Percentiles rank a stretch among this genome's conserved stretches.
These are phyloP conservation scores for Grosmannia penicillata DNA, from an alignment of 2,329 filamentous ascomycete genomes.

Conservation along the genomic window DNA sequence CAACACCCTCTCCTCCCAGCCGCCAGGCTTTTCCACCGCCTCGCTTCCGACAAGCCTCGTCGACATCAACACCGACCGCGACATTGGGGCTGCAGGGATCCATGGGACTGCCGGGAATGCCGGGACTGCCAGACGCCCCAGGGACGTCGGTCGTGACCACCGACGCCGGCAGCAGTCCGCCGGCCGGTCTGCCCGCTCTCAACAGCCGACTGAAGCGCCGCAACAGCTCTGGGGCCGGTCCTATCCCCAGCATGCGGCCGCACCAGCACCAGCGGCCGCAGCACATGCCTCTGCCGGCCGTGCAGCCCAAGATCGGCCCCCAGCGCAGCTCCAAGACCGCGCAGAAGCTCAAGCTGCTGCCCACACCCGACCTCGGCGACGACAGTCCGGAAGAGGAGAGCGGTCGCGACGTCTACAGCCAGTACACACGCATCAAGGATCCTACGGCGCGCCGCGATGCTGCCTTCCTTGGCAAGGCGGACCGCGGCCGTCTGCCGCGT, in stretches of 20 bases:
- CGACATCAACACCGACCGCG: no score
- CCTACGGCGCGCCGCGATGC: constrained; percentile 85
- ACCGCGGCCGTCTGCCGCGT: constrained; percentile 70
- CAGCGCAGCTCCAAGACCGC: constrained; percentile 91
- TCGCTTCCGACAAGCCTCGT: constrained; percentile 14
- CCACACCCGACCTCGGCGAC: constrained; percentile 71
- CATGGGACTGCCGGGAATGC: neutral
- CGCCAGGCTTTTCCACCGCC: constrained; percentile 18
- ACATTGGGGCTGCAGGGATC: no score
- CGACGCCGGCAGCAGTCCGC: constrained; percentile 23
- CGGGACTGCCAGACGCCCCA: neutral
- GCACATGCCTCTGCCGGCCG: constrained; percentile 12
- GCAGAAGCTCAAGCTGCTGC: constrained; percentile 93
- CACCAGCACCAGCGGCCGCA: neutral
- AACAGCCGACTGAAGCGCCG: constrained; percentile 79
- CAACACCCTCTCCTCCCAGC: constrained; percentile 3
- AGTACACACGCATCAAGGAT: constrained; percentile 96
- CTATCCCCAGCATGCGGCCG: neutral
- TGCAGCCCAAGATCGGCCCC: constrained; percentile 64
- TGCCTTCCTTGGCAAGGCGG: constrained; percentile 81
- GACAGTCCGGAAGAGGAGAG: constrained; percentile 75
- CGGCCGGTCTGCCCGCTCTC: constrained; percentile 61
- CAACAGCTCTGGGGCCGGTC: constrained; percentile 55
- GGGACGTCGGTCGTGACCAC: constrained; percentile 24
- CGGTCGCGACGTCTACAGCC: constrained; percentile 88